Base-by-base conservation (phyloP, 305 asterid species). In the Fraxinus angustifolia region DNA sequence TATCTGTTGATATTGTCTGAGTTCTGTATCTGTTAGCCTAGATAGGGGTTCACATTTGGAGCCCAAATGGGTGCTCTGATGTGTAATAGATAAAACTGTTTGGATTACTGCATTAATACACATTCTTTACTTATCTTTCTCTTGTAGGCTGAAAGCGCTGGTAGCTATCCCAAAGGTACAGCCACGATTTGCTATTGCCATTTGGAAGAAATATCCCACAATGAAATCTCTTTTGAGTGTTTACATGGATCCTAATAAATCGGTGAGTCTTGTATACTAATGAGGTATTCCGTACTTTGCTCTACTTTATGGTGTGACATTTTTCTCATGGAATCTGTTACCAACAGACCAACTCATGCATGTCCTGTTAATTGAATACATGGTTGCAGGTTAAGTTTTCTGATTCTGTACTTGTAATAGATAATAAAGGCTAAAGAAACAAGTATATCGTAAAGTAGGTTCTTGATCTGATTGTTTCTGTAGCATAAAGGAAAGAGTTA, bases 121-220 rank as follows among this genome's bases (percentile, higher is more conserved):
- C 74, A 68, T 38, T 77, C 33, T 56, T 76, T 53, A 77, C 79
- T 65, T 35, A 67, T 86, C 79, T 72, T 45, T 3, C 45, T 84
- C 78, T 30, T 90, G 85, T 90, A 95, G 99, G 99, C 88, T 93
- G 81, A 95, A 93, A 88, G 95, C 94, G 23, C 88, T 93, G 83
- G 84, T 95, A 79, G 94, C 97, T 71, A 91, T 95, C 65, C 98
- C 99, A 33, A 95, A 95, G 90, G 97, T 95, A 82, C 99, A 95
- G 84, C 99, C 99, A 53, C 92, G 97, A 83, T 91, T 87, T 83
- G 97, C 99, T 67, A 87, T 95, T 42, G 93, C 99, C 79, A 92
- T 95, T 83, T 88, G 97, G 94, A 93, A 94, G 92, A 92, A 90
- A 84, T 93, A 91, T 88, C 97, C 99, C 67, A 91, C 98, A 33